A percentile compares a stretch with the other conserved stretches of the same genome.
Evolutionary conservation across 768 basidiomycete species (phyloP).

Genomic region (Boletus bicolor): DNA sequence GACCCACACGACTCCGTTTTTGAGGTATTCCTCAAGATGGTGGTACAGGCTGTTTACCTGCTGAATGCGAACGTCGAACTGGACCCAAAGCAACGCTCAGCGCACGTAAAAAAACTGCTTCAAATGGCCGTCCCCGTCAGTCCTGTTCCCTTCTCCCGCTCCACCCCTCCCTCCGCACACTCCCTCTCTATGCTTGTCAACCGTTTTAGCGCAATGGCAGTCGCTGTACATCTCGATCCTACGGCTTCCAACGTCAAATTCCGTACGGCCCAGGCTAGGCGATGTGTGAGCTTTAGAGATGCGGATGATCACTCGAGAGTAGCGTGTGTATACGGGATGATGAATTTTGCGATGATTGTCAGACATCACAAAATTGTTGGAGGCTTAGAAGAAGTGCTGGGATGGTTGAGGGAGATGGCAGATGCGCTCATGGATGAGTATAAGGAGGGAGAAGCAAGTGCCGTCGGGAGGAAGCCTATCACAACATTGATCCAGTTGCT

Average conservation of each 20-base stretch:
- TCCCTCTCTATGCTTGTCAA: slow-evolving; percentile 80
- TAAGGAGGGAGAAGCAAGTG: slow-evolving; percentile 27
- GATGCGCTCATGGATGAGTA: slow-evolving; percentile 55
- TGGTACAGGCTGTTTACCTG: slow-evolving; percentile 53
- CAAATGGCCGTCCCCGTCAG: slow-evolving; percentile 71
- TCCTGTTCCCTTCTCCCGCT: slow-evolving; percentile 59
- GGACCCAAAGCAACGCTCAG: slow-evolving; percentile 35
- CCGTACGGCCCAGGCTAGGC: slow-evolving; percentile 61
- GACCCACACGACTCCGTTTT: slow-evolving; percentile 67
- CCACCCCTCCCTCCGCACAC: slow-evolving; percentile 44
- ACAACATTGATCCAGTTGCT: slow-evolving; percentile 47
- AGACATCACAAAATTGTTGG: slow-evolving; percentile 46
- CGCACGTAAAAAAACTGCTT: slow-evolving; percentile 62
- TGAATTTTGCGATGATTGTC: slow-evolving; percentile 64
- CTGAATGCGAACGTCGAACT: slow-evolving; percentile 33
- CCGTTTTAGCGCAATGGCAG: slow-evolving; percentile 68
- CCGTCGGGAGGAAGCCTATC: slow-evolving; percentile 24
- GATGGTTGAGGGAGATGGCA: slow-evolving; percentile 66
- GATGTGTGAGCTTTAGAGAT: slow-evolving; percentile 64
- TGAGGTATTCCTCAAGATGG: slow-evolving; percentile 75
- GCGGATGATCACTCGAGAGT: slow-evolving; percentile 61
- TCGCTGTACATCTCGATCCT: slow-evolving; percentile 68
- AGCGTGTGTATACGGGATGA: slow-evolving; percentile 73
- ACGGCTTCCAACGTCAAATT: slow-evolving; percentile 41
- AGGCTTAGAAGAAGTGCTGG: slow-evolving; percentile 47